Percentiles rank a stretch among this genome's conserved stretches.
phyloP scores from a whole-genome alignment of 2,329 filamentous ascomycete species.

The Pleoardoris graminearum region DNA sequence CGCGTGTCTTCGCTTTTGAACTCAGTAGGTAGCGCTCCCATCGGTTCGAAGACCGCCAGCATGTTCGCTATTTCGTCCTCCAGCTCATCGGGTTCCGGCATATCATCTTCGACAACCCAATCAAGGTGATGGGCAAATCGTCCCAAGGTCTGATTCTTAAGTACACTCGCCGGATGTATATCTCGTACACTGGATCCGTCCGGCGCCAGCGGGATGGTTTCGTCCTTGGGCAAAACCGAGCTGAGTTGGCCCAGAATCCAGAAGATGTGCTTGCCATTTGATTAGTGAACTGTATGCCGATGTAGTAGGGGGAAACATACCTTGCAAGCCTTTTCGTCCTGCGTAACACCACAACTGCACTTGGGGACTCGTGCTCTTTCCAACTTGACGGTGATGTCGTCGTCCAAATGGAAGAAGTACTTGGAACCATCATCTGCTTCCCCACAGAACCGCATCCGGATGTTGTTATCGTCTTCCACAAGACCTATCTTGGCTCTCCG shows the following conservation, averaged over 20 bases:
- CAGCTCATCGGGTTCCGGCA: conserved; percentile 36
- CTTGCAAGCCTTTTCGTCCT: conserved; percentile 40
- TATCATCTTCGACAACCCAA: conserved; percentile 37
- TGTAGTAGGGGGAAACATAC: conserved; percentile 20
- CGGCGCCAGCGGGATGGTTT: conserved; percentile 33
- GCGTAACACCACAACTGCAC: conserved; percentile 43
- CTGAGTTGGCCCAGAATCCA: conserved; percentile 44
- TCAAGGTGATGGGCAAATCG: conserved; percentile 32
- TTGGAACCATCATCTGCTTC: conserved; percentile 28
- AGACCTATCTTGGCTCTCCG: conserved; percentile 37
- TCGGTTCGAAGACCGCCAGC: conserved; percentile 44
- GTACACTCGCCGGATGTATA: conserved; percentile 33
- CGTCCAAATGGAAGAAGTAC: conserved; percentile 41
- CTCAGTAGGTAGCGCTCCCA: conserved; percentile 39
- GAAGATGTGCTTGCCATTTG: conserved; percentile 40
- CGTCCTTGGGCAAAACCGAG: conserved; percentile 27
- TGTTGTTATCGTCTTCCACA: conserved; percentile 33
- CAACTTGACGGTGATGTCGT: conserved; percentile 42
- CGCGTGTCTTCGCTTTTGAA: conserved; percentile 29
- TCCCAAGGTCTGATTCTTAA: conserved; percentile 31
- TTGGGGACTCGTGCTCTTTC: conserved; percentile 31
- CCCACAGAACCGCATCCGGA: conserved; percentile 43
- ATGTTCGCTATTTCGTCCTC: conserved; percentile 37
- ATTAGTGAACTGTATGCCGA: conserved; percentile 9
- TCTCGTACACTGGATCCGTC: conserved; percentile 42